A percentile compares a stretch with the other conserved stretches of the same genome.
phyloP scores from a whole-genome alignment of 2,329 filamentous ascomycete species.

The Fusarium marasasianum region DNA sequence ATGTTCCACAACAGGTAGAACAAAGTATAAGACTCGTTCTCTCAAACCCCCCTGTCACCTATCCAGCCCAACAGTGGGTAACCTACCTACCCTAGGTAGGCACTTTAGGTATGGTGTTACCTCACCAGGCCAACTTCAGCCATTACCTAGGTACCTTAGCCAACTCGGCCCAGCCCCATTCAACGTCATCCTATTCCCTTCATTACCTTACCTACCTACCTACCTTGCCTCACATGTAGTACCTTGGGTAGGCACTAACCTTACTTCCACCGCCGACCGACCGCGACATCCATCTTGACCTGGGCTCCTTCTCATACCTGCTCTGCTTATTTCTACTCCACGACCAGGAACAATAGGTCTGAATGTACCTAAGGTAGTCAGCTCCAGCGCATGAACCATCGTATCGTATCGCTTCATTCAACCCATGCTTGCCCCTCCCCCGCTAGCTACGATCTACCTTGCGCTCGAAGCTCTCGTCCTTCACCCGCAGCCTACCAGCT shows the following conservation, averaged over 20 bases:
- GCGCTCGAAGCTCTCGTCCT: slow-evolving; percentile 34
- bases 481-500: slow-evolving; percentile 11
- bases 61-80: neutral
- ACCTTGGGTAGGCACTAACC: neutral
- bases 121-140: neutral
- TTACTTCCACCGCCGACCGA: slow-evolving; percentile 7
- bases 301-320: neutral
- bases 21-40: slow-evolving; percentile 9
- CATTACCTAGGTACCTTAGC: neutral
- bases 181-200: slow-evolving; percentile 39
- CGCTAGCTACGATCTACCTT: slow-evolving; percentile 32
- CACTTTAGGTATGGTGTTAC: neutral
- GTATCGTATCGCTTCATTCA: slow-evolving; percentile 17
- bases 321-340: neutral
- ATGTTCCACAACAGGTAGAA: slow-evolving; percentile 16
- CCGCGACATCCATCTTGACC: slow-evolving; percentile 1
- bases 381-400: slow-evolving; percentile 11
- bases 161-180: slow-evolving; percentile 31
- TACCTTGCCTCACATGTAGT: neutral
- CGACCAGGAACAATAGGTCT: slow-evolving; percentile 30
- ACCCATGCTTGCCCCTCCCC: slow-evolving; percentile 36
- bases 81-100: neutral
- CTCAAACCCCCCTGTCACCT: neutral
- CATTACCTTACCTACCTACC: slow-evolving; percentile 3
- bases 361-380: neutral